Conservation (phyloP, 179 eudicot species). For the Spergularia azorica region DNA sequence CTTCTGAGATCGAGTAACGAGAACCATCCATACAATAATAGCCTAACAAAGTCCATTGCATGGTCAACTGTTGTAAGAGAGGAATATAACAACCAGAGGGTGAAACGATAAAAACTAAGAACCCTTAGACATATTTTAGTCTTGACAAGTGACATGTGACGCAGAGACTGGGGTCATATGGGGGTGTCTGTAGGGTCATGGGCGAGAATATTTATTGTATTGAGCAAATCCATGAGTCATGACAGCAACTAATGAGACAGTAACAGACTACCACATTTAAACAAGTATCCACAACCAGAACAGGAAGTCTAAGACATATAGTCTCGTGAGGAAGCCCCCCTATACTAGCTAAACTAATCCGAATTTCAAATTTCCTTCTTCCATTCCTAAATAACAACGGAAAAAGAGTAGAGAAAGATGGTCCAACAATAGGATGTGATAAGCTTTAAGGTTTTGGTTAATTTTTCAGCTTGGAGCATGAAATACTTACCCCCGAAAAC, state of each 20-base stretch:
- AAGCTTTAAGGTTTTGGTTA: neutral
- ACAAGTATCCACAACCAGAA: neutral
- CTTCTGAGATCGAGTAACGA: no score
- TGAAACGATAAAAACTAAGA: neutral
- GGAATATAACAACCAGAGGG: slow-evolving; percentile 2
- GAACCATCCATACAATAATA: neutral
- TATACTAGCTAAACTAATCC: no score
- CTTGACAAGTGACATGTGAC: neutral
- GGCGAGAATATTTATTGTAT: neutral
- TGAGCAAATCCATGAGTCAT: neutral
- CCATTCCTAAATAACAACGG: no score
- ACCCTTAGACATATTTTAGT: neutral
- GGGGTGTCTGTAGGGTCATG: no score
- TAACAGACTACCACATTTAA: neutral
- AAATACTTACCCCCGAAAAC: neutral
- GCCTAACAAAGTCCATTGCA: neutral
- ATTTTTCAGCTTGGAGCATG: neutral
- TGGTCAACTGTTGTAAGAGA: neutral
- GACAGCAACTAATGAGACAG: neutral
- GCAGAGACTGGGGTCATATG: neutral
- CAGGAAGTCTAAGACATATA: neutral
- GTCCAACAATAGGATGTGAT: neutral
- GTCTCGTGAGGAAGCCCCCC: neutral
- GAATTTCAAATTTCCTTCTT: neutral
- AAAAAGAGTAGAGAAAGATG: neutral